Conservation (phyloP, 495 filamentous ascomycete species). For the Staphylotrichum tortipilum region DNA sequence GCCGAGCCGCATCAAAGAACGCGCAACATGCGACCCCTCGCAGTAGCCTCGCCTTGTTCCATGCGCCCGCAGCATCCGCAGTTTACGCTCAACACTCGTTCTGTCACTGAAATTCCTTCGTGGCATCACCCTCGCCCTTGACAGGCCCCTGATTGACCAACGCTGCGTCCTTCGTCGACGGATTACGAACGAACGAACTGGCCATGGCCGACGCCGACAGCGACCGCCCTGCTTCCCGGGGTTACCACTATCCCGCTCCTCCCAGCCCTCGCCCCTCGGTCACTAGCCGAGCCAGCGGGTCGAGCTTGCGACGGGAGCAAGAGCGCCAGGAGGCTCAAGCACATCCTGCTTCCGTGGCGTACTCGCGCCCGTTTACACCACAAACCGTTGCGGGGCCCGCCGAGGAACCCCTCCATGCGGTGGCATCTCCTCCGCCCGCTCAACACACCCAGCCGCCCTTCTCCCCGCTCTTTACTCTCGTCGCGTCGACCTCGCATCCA, state of each 20-base stretch:
- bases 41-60: background rate
- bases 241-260: slow-evolving; percentile 14
- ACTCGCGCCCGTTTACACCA: slow-evolving; percentile 12
- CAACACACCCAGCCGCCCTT: slow-evolving; percentile 31
- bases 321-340: slow-evolving; percentile 14
- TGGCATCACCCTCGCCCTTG: too few relatives aligned
- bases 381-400: background rate
- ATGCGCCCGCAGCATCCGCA: background rate
- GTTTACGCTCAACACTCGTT: too few relatives aligned
- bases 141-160: too few relatives aligned
- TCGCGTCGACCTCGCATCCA: slow-evolving; percentile 39
- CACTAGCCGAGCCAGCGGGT: slow-evolving; percentile 19
- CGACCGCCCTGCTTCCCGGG: slow-evolving; percentile 19
- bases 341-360: slow-evolving; percentile 6
- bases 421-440: background rate
- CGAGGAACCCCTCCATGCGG: slow-evolving; percentile 1
- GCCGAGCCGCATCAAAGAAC: too few relatives aligned
- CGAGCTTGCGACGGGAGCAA: slow-evolving; percentile 23
- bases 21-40: too few relatives aligned
- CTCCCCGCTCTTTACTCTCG: slow-evolving; percentile 57
- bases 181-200: background rate
- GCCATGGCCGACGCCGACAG: slow-evolving; percentile 19
- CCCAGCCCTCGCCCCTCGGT: slow-evolving; percentile 24
- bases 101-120: too few relatives aligned
- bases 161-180: too few relatives aligned